Base-by-base conservation (phyloP, 306 rosid genomes). In the Cucumis cinereus region DNA sequence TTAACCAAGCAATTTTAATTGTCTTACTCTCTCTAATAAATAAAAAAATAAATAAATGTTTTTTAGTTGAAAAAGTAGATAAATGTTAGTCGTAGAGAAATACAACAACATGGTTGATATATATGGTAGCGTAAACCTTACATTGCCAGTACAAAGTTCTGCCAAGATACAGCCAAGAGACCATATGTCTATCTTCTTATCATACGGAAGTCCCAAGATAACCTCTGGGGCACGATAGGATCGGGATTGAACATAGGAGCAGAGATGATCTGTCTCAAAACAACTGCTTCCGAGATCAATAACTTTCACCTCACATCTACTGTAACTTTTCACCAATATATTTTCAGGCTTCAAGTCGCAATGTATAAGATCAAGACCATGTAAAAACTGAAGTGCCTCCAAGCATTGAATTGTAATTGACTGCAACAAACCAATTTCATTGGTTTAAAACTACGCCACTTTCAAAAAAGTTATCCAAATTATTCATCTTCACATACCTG, bases 191-290 rank as follows among this genome's bases (percentile, higher is more conserved):
- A 95, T 95, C 92, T 95, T 92, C 85, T 92, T 92, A 78, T 90
- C 92, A 86, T 95, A 95, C 57, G 98, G 82, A 88, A 92, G 96
- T 74, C 99, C 99, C 86, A 95, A 82, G 70, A 95, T 92, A 86
- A 95, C 99, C 90, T 95, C 99, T 8, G 99, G 99, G 81, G 99
- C 98, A n/a, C 99, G 98, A 88, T 95, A 95, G 74, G 99, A 92
- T 85, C 99, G 90, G 54, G 99, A 95, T 77, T 95, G 99, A 79
- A 95, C 99, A 57, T 95, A 95, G 13, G 98, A 92, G 84, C 98
- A 95, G 80, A 95, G 96, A 80, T 95, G 99, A 90, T 95, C 99
- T 0, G 99, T 95, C 87, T 90, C 99, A 74, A 88, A 95, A 88
- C 99, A 95, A 81, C 99, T 95, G 86, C 99, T 95, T 79, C 99